Percentiles rank a stretch among this genome's conserved stretches.
phyloP scores from a whole-genome alignment of 2,329 filamentous ascomycete genomes.

The Sporothrix curviconia region DNA sequence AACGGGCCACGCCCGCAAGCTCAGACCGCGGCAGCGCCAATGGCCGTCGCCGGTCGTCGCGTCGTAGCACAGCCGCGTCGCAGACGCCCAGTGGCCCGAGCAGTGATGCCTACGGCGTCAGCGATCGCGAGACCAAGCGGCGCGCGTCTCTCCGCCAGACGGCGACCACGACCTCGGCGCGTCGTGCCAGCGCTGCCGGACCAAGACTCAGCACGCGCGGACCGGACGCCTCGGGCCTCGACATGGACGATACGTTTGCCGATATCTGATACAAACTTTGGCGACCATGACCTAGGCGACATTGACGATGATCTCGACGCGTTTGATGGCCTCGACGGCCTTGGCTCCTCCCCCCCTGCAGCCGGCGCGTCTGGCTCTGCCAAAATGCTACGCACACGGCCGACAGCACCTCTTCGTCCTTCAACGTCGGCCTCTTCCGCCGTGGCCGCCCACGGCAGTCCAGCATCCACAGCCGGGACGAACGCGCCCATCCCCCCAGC shows the following conservation, averaged over 20 bases:
- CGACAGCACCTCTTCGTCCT: constrained; percentile 35
- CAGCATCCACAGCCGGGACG: constrained; percentile 45
- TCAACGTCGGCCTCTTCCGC: constrained; percentile 42
- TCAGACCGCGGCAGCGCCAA: constrained; percentile 24
- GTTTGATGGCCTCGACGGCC: constrained; percentile 20
- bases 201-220: constrained; percentile 24
- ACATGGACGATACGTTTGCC: constrained; percentile 42
- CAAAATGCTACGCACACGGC: constrained; percentile 29
- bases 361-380: background rate
- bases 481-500: constrained; percentile 46
- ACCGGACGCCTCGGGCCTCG: constrained; percentile 40
- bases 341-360: constrained; percentile 19
- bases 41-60: constrained; percentile 15
- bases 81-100: constrained; percentile 14
- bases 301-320: constrained; percentile 14
- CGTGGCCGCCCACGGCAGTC: constrained; percentile 40
- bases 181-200: constrained; percentile 18
- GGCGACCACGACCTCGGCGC: constrained; percentile 13
- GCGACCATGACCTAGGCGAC: constrained; percentile 26
- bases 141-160: constrained; percentile 18
- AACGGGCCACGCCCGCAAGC: constrained; percentile 22
- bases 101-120: constrained; percentile 31
- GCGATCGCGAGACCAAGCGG: constrained; percentile 29
- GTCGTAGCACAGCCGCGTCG: constrained; percentile 10
- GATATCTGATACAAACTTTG: constrained; percentile 32